Conservation (phyloP, 2,329 filamentous ascomycete species). For the Pseudogymnoascus sp. region DNA sequence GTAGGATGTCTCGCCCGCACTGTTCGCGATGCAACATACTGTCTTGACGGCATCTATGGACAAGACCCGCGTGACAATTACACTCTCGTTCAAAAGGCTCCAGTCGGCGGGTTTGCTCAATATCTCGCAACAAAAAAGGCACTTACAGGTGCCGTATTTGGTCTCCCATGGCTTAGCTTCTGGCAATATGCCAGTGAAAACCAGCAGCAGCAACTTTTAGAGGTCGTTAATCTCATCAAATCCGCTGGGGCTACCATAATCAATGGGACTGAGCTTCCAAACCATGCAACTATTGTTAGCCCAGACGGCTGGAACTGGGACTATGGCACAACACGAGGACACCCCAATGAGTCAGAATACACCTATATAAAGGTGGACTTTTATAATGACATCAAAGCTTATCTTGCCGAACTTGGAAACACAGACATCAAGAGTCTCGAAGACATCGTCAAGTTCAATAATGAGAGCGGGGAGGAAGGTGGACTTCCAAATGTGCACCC, state of each 20-base stretch:
- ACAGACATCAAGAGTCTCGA: neutral
- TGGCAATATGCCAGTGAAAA: slow-evolving; percentile 53
- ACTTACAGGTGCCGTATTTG: slow-evolving; percentile 56
- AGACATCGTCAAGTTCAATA: slow-evolving; percentile 8
- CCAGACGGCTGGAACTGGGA: slow-evolving; percentile 69
- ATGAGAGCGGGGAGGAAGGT: neutral
- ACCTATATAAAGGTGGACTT: neutral
- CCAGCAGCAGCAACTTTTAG: slow-evolving; percentile 46
- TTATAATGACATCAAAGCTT: neutral
- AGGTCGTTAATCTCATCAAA: slow-evolving; percentile 45
- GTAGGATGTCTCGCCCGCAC: slow-evolving; percentile 61
- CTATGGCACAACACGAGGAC: slow-evolving; percentile 53
- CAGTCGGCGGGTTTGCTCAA: slow-evolving; percentile 46
- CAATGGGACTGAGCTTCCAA: slow-evolving; percentile 60
- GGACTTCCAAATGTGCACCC: slow-evolving; percentile 9
- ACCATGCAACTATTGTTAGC: slow-evolving; percentile 52
- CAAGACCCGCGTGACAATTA: slow-evolving; percentile 57
- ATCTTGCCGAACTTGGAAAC: neutral
- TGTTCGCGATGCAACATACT: slow-evolving; percentile 59
- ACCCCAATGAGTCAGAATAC: slow-evolving; percentile 52
- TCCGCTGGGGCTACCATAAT: slow-evolving; percentile 57
- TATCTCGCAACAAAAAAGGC: slow-evolving; percentile 41
- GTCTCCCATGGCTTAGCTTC: slow-evolving; percentile 63
- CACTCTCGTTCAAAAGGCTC: slow-evolving; percentile 49
- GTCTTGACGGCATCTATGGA: slow-evolving; percentile 60